Conservation (phyloP, 2,329 filamentous ascomycete species). For the Colletotrichum sp. region DNA sequence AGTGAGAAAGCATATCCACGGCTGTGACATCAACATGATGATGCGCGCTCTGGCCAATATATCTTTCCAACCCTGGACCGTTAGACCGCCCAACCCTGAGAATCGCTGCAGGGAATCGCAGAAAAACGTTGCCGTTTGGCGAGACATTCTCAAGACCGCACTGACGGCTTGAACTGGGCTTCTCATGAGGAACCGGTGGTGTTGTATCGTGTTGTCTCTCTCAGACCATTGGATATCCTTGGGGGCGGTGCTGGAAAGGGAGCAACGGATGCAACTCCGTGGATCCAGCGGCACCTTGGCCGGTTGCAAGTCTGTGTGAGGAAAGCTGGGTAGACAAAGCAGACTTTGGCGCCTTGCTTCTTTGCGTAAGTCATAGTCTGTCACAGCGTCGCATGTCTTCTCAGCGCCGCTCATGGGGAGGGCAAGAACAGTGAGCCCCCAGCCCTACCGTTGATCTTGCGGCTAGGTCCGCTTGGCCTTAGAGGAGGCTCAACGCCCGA, state of each 20-base stretch:
- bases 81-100: neutral
- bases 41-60: constrained; percentile 13
- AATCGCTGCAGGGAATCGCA: neutral
- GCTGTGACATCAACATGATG: constrained; percentile 4
- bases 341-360: constrained; percentile 15
- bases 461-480: neutral
- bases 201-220: constrained; percentile 14
- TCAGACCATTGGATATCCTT: neutral
- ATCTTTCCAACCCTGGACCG: neutral
- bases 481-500: constrained; percentile 8
- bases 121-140: neutral
- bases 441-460: constrained; percentile 5
- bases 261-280: constrained; percentile 1
- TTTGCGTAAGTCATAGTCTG: constrained; percentile 9
- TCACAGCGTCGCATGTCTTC: neutral
- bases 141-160: constrained; percentile 13
- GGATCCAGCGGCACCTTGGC: constrained; percentile 11
- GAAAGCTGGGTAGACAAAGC: neutral
- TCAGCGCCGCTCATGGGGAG: neutral
- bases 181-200: constrained; percentile 2
- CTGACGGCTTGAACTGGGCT: constrained; percentile 9
- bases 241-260: constrained; percentile 1
- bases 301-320: constrained; percentile 9
- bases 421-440: neutral
- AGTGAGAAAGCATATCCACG: constrained; percentile 1